phyloP scores from a whole-genome alignment of 2,329 filamentous ascomycete genomes.

The Davidsoniella eucalypti region DNA sequence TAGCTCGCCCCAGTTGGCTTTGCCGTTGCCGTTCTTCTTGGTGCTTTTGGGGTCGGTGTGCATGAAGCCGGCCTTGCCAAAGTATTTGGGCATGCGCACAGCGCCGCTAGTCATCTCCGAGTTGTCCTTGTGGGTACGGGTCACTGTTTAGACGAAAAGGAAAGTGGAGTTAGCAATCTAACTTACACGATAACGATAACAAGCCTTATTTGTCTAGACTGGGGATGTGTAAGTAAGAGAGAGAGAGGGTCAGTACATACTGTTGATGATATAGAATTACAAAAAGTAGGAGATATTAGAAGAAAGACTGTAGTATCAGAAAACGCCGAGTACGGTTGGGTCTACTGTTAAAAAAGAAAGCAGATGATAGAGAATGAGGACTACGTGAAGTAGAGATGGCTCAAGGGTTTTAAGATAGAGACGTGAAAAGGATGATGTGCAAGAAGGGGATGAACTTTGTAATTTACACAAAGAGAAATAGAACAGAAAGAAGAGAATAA shows the following conservation, averaged over 20 bases:
- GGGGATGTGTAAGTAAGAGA: neutral
- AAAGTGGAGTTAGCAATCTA: slow-evolving; percentile 12
- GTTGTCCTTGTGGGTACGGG: slow-evolving; percentile 70
- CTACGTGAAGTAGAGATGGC: neutral
- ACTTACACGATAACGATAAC: slow-evolving; percentile 14
- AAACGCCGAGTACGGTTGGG: neutral
- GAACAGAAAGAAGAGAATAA: neutral
- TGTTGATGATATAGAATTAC: neutral
- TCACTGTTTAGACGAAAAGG: slow-evolving; percentile 45
- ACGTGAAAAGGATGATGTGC: neutral
- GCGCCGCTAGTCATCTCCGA: slow-evolving; percentile 63
- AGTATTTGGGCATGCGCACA: slow-evolving; percentile 82
- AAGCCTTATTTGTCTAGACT: neutral
- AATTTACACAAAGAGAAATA: neutral
- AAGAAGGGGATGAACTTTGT: neutral
- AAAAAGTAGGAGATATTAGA: neutral
- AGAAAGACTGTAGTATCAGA: neutral
- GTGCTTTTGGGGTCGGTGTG: slow-evolving; percentile 68
- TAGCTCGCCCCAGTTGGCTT: slow-evolving; percentile 79
- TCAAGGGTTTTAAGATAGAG: neutral
- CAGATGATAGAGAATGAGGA: neutral
- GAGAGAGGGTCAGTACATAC: neutral
- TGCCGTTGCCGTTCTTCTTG: slow-evolving; percentile 90
- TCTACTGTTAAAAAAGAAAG: neutral
- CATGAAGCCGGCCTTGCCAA: slow-evolving; percentile 69